Evolutionary conservation across 768 basidiomycete genomes (phyloP).

Genomic region (Tylopilus balloui): DNA sequence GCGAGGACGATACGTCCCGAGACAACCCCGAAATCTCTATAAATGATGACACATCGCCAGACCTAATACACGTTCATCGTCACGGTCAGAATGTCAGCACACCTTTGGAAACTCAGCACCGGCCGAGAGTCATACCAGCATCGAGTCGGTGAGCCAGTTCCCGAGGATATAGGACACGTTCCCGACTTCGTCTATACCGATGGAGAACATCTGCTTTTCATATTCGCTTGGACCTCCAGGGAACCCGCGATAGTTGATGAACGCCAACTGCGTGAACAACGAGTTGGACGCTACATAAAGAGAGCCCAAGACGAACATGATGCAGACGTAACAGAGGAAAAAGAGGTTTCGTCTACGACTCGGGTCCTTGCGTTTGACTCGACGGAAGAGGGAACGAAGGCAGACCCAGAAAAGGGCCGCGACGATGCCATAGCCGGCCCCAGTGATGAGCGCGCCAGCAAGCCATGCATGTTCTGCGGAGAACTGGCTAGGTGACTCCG

Average conservation of each 20-base stretch:
- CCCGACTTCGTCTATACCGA: slow-evolving; percentile 20
- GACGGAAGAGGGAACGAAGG: slow-evolving; percentile 15
- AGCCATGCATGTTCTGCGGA: slow-evolving; percentile 28
- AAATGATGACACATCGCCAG: slow-evolving; percentile 31
- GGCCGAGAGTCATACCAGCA: slow-evolving; percentile 16
- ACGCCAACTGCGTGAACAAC: slow-evolving; percentile 28
- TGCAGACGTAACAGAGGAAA: slow-evolving; percentile 22
- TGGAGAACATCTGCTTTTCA: slow-evolving; percentile 27
- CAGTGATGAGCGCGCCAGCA: slow-evolving; percentile 24
- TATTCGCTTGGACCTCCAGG: slow-evolving; percentile 25
- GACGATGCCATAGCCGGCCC: slow-evolving; percentile 27
- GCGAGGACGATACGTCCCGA: slow-evolving; percentile 15
- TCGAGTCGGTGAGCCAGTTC: slow-evolving; percentile 26
- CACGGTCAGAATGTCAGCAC: background rate
- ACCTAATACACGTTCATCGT: slow-evolving; percentile 9
- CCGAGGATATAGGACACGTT: slow-evolving; percentile 27
- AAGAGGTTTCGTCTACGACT: slow-evolving; percentile 14
- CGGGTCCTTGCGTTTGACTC: slow-evolving; percentile 13
- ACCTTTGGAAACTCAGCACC: background rate
- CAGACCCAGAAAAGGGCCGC: slow-evolving; percentile 24
- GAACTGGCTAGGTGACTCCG: slow-evolving; percentile 17
- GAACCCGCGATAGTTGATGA: slow-evolving; percentile 26
- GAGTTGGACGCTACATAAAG: slow-evolving; percentile 27
- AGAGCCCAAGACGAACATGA: slow-evolving; percentile 23
- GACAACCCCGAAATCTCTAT: slow-evolving; percentile 13